These are phyloP conservation scores for barley (Hordeum vulgare) DNA, from an alignment of 176 grass and related monocot species.

Conservation along the genomic window MorexV3_pseudomolecules_assembly NC_058523.1:94671327-94671826, in stretches of 20 bases:
- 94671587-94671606: neutral
- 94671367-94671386: neutral
- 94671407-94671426: neutral
- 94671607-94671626: neutral
- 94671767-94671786: neutral
- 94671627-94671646: neutral
- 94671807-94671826: neutral
- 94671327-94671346: neutral
- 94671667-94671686: too few relatives aligned
- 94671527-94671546: neutral
- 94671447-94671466: neutral
- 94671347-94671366: neutral
- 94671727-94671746: neutral
- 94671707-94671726: neutral
- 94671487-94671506: neutral
- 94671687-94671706: neutral
- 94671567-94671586: slow-evolving; percentile 34
- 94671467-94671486: neutral
- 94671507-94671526: slow-evolving; percentile 11
- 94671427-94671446: slow-evolving; percentile 7
- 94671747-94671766: neutral
- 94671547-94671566: neutral
- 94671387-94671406: slow-evolving; percentile 20
- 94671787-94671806: neutral
- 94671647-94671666: neutral